Base-by-base conservation (phyloP, 768 basidiomycete species). In the Cyclocybe aegerita region DNA sequence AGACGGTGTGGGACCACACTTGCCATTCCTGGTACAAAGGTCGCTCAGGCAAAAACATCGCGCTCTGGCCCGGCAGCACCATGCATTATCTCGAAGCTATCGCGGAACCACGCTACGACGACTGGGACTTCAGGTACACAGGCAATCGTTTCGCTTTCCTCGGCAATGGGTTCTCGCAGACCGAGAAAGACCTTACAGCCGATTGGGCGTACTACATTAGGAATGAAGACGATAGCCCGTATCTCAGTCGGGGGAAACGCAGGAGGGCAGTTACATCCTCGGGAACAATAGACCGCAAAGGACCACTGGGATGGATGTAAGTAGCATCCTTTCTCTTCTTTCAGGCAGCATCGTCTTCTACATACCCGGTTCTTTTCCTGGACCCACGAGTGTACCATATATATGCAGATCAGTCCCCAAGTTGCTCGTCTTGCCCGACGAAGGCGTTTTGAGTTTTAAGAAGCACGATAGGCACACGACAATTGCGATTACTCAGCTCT, bases 1-100 rank as follows among this genome's bases (percentile, higher is more conserved):
- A 43, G 1, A 65, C 61, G 0, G 66, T 66, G 6, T 70, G 65
- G 67, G 51, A 50, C 9, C 48, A 62, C 4, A 55, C 60, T 3
- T 68, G 68, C 37, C 52, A 54, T 1, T 67, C 65, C 0, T 68
- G 68, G 68, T 70, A 70, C 61, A 68, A 68, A 52, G 49, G 51
- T 17, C 47, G 50, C 1, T 53, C 60, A 1, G 66, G 66, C 1
- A 67, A 65, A 32, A 56, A 68, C 16, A 63, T 53, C 2, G 67
- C 65, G 1, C 46, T 68, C 9, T 66, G 66, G 67, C 63, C 63
- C 1, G 68, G 67, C 12, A 69, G 68, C 50, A 61, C 63, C 4
- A 42, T 65, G 45, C 68, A 68, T 38, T 67, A 66, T 33, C 49
- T 67, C 39, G 65, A 69, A 48, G 60, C 65, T 0, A 52, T 68